Evolutionary conservation across 2,329 filamentous ascomycete species (phyloP).

Genomic region (Fusarium tanahbumbuense): DNA sequence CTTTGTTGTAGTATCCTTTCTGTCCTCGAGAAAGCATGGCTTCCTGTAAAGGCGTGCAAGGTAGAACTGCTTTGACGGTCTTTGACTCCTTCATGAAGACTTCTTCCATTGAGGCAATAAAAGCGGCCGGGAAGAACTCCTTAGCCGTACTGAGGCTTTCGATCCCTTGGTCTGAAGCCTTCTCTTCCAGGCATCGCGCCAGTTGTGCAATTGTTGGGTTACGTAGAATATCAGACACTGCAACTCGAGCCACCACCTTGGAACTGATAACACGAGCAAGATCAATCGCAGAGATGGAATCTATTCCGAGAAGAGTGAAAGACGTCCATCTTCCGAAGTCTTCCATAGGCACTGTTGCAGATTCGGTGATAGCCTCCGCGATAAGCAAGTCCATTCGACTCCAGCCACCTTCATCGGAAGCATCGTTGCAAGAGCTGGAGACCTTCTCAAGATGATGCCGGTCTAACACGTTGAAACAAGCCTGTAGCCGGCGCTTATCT

Average conservation of each 20-base stretch:
- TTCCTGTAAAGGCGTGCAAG: constrained; percentile 89
- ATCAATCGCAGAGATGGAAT: constrained; percentile 84
- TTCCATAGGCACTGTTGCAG: constrained; percentile 58
- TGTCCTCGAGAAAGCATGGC: constrained; percentile 76
- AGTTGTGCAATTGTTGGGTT: constrained; percentile 75
- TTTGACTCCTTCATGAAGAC: constrained; percentile 50
- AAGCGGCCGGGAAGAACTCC: constrained; percentile 46
- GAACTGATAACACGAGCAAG: constrained; percentile 69
- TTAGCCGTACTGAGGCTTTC: background rate
- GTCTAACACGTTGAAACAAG: constrained; percentile 60
- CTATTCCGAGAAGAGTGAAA: constrained; percentile 81
- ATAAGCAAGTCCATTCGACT: constrained; percentile 67
- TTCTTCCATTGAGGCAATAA: constrained; percentile 45
- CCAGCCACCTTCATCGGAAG: constrained; percentile 57
- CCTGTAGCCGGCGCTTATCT: constrained; percentile 67
- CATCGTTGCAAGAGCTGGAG: constrained; percentile 43
- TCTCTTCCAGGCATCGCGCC: constrained; percentile 49
- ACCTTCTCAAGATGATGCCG: constrained; percentile 57
- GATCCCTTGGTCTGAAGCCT: background rate
- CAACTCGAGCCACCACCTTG: constrained; percentile 59
- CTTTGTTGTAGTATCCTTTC: constrained; percentile 77
- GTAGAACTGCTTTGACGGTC: constrained; percentile 69
- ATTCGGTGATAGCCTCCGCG: constrained; percentile 63
- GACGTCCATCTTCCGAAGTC: constrained; percentile 74
- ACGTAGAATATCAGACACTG: constrained; percentile 77